Conservation (phyloP, 495 filamentous ascomycete genomes). For the Antarctomyces pellizariae region DNA sequence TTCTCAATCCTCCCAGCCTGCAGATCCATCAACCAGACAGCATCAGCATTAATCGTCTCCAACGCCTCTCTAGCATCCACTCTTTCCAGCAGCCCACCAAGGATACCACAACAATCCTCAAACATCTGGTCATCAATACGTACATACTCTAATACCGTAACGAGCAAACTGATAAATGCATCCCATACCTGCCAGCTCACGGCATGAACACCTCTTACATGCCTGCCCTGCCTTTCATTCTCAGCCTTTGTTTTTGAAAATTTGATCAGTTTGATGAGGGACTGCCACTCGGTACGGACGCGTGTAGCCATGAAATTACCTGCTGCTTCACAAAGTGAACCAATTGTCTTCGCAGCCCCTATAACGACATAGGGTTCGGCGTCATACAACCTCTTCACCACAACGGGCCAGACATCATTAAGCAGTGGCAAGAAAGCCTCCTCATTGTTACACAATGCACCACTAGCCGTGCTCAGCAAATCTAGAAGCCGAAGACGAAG, state of each 20-base stretch:
- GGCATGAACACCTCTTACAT: conserved; percentile 24
- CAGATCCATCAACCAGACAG: conserved; percentile 39
- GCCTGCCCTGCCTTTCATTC: conserved; percentile 10
- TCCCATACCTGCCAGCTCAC: conserved; percentile 35
- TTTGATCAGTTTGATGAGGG: conserved; percentile 20
- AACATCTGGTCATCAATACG: conserved; percentile 35
- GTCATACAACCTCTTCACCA: conserved; percentile 48
- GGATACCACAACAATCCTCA: conserved; percentile 38
- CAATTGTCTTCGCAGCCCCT: conserved; percentile 40
- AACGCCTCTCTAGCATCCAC: conserved; percentile 27
- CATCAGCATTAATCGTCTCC: conserved; percentile 39
- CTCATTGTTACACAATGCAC: conserved; percentile 46
- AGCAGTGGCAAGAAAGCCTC: conserved; percentile 69
- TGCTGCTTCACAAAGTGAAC: conserved; percentile 33
- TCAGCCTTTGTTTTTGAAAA: conserved; percentile 4
- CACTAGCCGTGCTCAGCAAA: conserved; percentile 43
- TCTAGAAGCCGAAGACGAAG: conserved; percentile 55
- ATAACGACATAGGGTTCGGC: conserved; percentile 50
- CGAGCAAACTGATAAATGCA: conserved; percentile 27
- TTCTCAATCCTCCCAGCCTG: conserved; percentile 17
- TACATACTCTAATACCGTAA: conserved; percentile 29
- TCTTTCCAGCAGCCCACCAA: conserved; percentile 24
- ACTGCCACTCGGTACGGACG: conserved; percentile 43
- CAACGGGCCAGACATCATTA: conserved; percentile 69
- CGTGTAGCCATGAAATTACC: conserved; percentile 62